Evolutionary conservation across 257 asterid species (phyloP).

Genomic region (Apocynum venetum): DNA sequence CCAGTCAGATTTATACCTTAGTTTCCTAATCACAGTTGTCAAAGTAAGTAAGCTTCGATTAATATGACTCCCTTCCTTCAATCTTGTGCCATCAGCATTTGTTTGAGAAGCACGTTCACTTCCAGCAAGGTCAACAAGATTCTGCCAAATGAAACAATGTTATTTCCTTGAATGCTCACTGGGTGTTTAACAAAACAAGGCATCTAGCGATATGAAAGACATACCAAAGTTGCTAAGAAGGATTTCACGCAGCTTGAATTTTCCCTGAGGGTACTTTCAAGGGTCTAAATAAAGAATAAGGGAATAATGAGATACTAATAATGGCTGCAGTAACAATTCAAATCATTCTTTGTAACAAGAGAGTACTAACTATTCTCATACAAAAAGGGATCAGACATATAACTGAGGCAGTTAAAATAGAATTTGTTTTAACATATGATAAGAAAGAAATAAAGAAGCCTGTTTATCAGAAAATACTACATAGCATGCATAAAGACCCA

Average conservation of each 20-base stretch:
- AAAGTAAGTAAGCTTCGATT: conserved; percentile 83
- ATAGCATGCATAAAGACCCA: neutral
- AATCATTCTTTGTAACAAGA: neutral
- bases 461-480: neutral
- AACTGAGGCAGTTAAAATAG: neutral
- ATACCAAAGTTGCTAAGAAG: conserved; percentile 78
- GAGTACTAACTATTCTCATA: neutral
- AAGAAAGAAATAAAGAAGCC: neutral
- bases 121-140: conserved; percentile 98
- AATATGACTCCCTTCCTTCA: conserved; percentile 98
- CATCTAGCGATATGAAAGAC: conserved; percentile 18
- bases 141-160: conserved; percentile 36
- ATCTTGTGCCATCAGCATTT: conserved; percentile 72
- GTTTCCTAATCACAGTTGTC: conserved; percentile 91
- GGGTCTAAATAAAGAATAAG: conserved; percentile 44
- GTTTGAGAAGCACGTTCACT: conserved; percentile 90
- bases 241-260: conserved; percentile 72
- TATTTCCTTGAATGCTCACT: no score
- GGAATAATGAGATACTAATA: neutral
- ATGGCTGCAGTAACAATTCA: neutral
- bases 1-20: conserved; percentile 44
- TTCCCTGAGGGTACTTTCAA: conserved; percentile 77
- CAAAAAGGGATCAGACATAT: conserved; percentile 7
- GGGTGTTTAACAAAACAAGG: conserved; percentile 13
- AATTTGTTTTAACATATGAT: neutral